These are phyloP conservation scores for Spathaspora boniae DNA, from an alignment of 805 yeast species.

Conservation along the genomic window DNA sequence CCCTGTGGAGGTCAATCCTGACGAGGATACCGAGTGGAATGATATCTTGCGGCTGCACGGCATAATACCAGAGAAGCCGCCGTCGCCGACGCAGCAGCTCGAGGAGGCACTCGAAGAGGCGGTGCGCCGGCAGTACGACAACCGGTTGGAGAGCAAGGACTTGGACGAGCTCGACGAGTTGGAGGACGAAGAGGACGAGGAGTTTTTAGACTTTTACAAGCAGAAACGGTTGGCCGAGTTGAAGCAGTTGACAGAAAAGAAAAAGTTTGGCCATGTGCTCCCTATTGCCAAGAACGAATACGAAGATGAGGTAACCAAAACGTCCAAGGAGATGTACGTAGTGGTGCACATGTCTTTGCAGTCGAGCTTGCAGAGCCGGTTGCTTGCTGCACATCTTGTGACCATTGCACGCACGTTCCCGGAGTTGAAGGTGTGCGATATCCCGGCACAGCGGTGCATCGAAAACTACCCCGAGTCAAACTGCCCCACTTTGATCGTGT, in stretches of 20 bases:
- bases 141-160: conserved; percentile 72
- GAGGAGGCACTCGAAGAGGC: conserved; percentile 90
- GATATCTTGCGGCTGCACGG: conserved; percentile 90
- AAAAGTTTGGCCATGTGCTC: conserved; percentile 69
- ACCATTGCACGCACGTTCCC: conserved; percentile 63
- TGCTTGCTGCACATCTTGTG: conserved; percentile 56
- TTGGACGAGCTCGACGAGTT: conserved; percentile 80
- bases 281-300: conserved; percentile 88
- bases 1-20: conserved; percentile 87
- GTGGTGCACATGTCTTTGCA: conserved; percentile 73
- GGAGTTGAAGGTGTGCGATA: conserved; percentile 88
- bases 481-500: conserved; percentile 87
- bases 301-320: conserved; percentile 77
- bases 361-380: conserved; percentile 68
- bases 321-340: conserved; percentile 64
- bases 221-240: conserved; percentile 76
- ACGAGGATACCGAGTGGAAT: conserved; percentile 98
- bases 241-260: conserved; percentile 51
- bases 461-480: conserved; percentile 88
- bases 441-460: conserved; percentile 85
- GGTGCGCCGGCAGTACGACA: conserved; percentile 71
- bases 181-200: conserved; percentile 93
- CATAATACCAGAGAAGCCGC: conserved; percentile 86
- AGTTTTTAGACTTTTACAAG: conserved; percentile 74
- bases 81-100: conserved; percentile 80